Conservation (phyloP, 1,139 yeast species). For the Martiniozyma asiatica region DNA sequence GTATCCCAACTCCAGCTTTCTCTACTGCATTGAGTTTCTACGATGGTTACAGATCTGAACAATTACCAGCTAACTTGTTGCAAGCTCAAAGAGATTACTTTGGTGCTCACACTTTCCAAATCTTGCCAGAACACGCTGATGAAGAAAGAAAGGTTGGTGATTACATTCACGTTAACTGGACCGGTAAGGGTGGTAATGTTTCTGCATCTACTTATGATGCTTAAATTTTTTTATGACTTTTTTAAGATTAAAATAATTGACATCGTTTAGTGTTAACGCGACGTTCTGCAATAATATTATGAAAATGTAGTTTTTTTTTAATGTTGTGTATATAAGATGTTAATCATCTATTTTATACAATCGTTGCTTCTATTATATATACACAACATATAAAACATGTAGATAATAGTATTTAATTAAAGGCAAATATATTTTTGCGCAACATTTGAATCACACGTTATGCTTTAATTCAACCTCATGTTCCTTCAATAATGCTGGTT, state of each 20-base stretch:
- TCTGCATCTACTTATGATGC: conserved; percentile 93
- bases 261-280: no score
- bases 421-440: conserved; percentile 5
- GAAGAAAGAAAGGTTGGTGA: conserved; percentile 65
- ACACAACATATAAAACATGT: no score
- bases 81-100: conserved; percentile 99
- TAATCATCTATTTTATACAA: no score
- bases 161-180: conserved; percentile 97
- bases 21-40: conserved; percentile 94
- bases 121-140: conserved; percentile 75
- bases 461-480: conserved; percentile 30
- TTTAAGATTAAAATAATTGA: no score
- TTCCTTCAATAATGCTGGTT: conserved; percentile 44
- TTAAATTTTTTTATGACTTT: conserved; percentile 29
- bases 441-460: no score
- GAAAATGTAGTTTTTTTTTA: no score
- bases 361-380: no score
- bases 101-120: conserved; percentile 98
- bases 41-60: conserved; percentile 96
- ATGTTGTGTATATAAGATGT: no score
- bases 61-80: conserved; percentile 92
- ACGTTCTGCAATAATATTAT: no score
- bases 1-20: conserved; percentile 97
- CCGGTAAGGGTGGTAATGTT: conserved; percentile 97
- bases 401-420: conserved; percentile 6